Evolutionary conservation across 1,139 yeast species (phyloP).

Genomic region (Blastobotrys illinoisensis): DNA sequence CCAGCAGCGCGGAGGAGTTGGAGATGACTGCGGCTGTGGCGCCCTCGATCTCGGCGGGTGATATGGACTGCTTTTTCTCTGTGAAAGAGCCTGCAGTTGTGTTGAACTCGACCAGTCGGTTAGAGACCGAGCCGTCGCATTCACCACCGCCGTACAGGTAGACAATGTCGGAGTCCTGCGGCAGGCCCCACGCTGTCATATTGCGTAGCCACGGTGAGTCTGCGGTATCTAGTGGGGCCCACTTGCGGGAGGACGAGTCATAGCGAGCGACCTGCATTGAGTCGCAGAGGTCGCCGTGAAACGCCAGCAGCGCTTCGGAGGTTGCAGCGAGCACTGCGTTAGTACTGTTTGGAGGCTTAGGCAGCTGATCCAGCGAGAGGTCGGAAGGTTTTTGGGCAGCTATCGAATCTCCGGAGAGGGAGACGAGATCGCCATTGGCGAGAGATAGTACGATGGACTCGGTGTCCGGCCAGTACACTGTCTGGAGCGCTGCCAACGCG

Average conservation of each 20-base stretch:
- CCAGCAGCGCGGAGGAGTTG: slow-evolving; percentile 28
- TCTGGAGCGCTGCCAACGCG: neutral
- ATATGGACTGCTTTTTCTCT: slow-evolving; percentile 30
- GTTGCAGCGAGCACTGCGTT: slow-evolving; percentile 1
- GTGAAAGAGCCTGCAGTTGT: slow-evolving; percentile 30
- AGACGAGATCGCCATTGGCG: neutral
- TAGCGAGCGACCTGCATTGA: slow-evolving; percentile 19
- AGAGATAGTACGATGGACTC: neutral
- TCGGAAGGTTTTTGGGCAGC: neutral
- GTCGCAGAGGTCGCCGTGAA: slow-evolving; percentile 14
- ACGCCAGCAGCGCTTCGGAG: slow-evolving; percentile 15
- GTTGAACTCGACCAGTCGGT: slow-evolving; percentile 38
- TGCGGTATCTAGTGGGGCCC: slow-evolving; percentile 17
- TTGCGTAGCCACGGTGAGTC: slow-evolving; percentile 15
- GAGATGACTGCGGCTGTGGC: slow-evolving; percentile 31
- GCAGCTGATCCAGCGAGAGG: neutral
- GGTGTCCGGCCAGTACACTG: neutral
- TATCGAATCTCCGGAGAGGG: neutral
- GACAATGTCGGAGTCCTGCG: slow-evolving; percentile 35
- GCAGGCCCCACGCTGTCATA: slow-evolving; percentile 33
- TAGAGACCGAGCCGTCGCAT: slow-evolving; percentile 27
- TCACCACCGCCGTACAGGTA: slow-evolving; percentile 47
- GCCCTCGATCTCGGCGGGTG: slow-evolving; percentile 47
- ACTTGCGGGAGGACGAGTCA: slow-evolving; percentile 12
- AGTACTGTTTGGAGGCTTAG: slow-evolving; percentile 1